phyloP scores from a whole-genome alignment of 768 basidiomycete genomes.

The Auricularia cornea region DNA sequence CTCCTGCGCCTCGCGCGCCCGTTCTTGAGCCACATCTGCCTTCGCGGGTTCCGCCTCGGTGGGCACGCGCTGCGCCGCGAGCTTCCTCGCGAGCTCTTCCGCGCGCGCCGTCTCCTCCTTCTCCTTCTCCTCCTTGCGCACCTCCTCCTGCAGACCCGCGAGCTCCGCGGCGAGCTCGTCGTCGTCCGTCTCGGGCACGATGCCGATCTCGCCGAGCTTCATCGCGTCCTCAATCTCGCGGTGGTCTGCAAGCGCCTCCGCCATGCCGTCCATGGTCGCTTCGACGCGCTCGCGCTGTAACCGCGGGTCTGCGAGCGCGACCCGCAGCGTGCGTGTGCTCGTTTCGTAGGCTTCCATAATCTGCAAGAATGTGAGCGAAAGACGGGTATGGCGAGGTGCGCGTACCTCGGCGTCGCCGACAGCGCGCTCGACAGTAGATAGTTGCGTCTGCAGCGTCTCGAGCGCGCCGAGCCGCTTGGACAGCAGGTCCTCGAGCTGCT shows the following conservation, averaged over 20 bases:
- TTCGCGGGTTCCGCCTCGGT: constrained; percentile 13
- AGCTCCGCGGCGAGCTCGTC: constrained; percentile 60
- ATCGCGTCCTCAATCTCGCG: constrained; percentile 77
- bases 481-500: constrained; percentile 70
- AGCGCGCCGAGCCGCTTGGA: constrained; percentile 66
- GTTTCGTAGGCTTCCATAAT: constrained; percentile 82
- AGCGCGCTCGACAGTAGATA: constrained; percentile 80
- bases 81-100: constrained; percentile 6
- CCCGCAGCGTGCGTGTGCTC: constrained; percentile 66
- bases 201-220: constrained; percentile 50
- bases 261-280: constrained; percentile 79
- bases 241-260: constrained; percentile 74
- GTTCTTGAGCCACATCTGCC: not conserved
- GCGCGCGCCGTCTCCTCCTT: constrained; percentile 12
- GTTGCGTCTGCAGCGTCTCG: constrained; percentile 63
- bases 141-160: constrained; percentile 39
- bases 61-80: constrained; percentile 2
- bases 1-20: no score
- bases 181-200: constrained; percentile 40
- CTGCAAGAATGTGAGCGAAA: constrained; percentile 29
- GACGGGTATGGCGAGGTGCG: constrained; percentile 5
- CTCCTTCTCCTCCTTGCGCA: constrained; percentile 22
- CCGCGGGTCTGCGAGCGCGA: constrained; percentile 72
- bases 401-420: constrained; percentile 79
- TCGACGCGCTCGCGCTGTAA: constrained; percentile 74